A percentile compares a stretch with the other conserved stretches of the same genome.
Conservation (phyloP, 495 filamentous ascomycete genomes). For the Rostrohypoxylon terebratum region DNA sequence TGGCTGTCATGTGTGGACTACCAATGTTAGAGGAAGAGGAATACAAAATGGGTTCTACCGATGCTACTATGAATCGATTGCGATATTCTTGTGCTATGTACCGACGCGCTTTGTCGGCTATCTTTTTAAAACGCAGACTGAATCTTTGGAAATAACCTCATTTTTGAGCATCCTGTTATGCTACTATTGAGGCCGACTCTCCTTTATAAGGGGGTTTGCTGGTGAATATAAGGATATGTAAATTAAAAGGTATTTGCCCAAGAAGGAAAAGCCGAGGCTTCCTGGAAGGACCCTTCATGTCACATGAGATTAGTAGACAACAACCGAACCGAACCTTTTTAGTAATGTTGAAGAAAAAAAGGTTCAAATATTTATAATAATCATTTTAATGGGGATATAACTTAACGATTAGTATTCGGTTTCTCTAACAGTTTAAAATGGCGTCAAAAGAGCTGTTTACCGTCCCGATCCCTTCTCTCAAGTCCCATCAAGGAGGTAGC, state of each 20-base stretch:
- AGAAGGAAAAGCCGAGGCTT: conserved; percentile 32
- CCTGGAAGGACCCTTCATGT: no score
- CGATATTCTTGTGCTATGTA: no score
- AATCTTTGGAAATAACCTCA: neutral
- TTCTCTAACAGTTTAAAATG: conserved; percentile 12
- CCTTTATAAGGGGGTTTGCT: no score
- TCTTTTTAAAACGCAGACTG: no score
- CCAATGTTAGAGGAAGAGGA: no score
- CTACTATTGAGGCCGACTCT: neutral
- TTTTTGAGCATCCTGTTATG: neutral
- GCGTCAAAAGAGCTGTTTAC: conserved; percentile 52
- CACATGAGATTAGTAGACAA: no score
- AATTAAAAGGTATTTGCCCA: neutral
- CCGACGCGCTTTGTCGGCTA: no score
- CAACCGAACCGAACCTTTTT: neutral
- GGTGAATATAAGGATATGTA: neutral
- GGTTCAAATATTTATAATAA: neutral
- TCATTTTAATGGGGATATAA: neutral
- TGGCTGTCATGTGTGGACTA: no score
- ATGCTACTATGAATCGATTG: no score
- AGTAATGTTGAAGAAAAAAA: neutral
- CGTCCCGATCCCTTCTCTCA: conserved; percentile 52
- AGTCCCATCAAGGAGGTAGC: conserved; percentile 47
- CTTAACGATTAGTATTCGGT: neutral
- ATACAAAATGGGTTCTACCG: no score